Evolutionary conservation across 805 yeast species (phyloP), one percentile per base, ranked within the genome.

Genomic region (Tetrapisispora namnaoensis): DNA sequence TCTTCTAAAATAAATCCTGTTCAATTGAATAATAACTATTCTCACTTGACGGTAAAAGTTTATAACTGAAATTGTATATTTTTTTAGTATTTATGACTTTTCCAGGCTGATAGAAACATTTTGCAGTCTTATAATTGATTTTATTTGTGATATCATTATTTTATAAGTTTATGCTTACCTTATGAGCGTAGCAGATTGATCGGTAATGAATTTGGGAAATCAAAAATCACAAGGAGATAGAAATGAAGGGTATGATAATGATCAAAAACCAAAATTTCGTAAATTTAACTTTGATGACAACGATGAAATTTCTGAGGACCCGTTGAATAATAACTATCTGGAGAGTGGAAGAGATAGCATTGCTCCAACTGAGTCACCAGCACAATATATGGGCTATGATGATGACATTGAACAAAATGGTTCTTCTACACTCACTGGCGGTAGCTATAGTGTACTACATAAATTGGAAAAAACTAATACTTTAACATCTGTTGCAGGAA

Each of bases 401-500:
- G 34, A 40, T 4, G 35, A 40, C 16, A 40, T 8, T n/a, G 43
- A 40, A 27, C n/a, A 34, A n/a, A 40, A 40, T 40, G 43, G 43
- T 7, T 40, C 43, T 14, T 40, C 43, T 5, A 40, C 34, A 14
- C 20, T 32, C 4, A 22, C 21, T 37, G 34, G 27, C 9, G 28
- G 28, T 27, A n/a, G 18, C 9, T 6, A 44, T 20, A n/a, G 30
- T 21, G 35, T 16, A 8, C 6, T 21, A 2, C 2, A 17, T n/a
- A 16, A 14, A 4, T 20, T 50, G 1, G 43, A 49, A 16, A 51
- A 48, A 46, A 50, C 51, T 2, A 44, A 50, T 7, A 54, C 57
- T 6, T 42, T 55, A 7, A 53, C 45, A 18, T 55, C 59, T 2
- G 32, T 14, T 6, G 53, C 55, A 1, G 58, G 56, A 37, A 50